Evolutionary conservation across 1,139 yeast species (phyloP).

Genomic region (Geotrichum klebahnii): DNA sequence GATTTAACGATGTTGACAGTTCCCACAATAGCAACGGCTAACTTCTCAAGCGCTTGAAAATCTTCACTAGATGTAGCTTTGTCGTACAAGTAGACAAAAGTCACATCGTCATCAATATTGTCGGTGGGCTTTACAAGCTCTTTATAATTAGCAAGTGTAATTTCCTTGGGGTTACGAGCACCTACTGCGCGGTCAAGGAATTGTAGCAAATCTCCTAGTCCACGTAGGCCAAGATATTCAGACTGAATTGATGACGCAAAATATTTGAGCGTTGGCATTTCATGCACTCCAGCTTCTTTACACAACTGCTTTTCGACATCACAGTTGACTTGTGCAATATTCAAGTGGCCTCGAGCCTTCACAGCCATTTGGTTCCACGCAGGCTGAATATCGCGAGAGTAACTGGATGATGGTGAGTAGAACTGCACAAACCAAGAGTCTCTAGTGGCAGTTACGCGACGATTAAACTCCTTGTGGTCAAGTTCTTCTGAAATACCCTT

Average conservation of each 20-base stretch:
- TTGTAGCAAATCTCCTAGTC: conserved; percentile 36
- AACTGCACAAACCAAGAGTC: conserved; percentile 44
- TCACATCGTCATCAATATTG: conserved; percentile 22
- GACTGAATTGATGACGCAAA: conserved; percentile 36
- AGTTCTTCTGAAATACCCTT: conserved; percentile 29
- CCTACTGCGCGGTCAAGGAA: conserved; percentile 36
- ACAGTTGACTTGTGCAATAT: conserved; percentile 44
- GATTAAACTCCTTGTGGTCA: conserved; percentile 27
- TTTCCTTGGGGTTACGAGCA: conserved; percentile 31
- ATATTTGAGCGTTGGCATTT: conserved; percentile 36
- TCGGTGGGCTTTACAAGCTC: conserved; percentile 24
- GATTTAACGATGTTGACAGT: conserved; percentile 39
- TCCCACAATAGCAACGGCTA: conserved; percentile 37
- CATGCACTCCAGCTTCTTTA: conserved; percentile 33
- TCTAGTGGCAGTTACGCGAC: conserved; percentile 27
- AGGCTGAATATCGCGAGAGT: conserved; percentile 38
- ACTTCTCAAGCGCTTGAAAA: conserved; percentile 39
- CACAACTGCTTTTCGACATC: conserved; percentile 38
- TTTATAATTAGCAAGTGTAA: conserved; percentile 31
- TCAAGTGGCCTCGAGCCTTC: conserved; percentile 34
- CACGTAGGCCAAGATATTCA: conserved; percentile 38
- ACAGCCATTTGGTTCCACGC: conserved; percentile 42
- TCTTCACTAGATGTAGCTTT: conserved; percentile 41
- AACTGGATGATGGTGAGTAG: conserved; percentile 41
- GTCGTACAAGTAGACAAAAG: conserved; percentile 42